Evolutionary conservation across 2,329 filamentous ascomycete genomes (phyloP), one percentile per base, ranked within the genome.

Genomic region (Colletotrichum sp.): DNA sequence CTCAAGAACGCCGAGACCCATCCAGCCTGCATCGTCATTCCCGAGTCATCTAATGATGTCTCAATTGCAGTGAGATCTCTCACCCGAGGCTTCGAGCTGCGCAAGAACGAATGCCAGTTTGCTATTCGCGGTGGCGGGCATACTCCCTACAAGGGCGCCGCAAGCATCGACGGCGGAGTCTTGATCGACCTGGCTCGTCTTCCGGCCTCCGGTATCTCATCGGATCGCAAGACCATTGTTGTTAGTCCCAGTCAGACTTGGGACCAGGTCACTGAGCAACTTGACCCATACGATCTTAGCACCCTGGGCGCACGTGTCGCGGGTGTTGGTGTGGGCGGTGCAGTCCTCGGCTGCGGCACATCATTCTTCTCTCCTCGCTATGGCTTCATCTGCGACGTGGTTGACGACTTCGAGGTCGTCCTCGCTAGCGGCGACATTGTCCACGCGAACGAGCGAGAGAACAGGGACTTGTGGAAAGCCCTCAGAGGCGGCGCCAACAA

Each of bases 401-500:
- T 68, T 4, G 65, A 71, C 9, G 36, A 57, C 1, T 77, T 71
- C 6, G 48, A 77, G 21, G 71, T 74, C 34, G 86, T 89, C 2
- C 83, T 88, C 2, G 84, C 85, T 2, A 78, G 81, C 69, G 87
- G 88, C 6, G 61, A 75, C 0, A 82, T 89, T n/a, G 79, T 87
- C 13, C 83, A 84, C n/a, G 86, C 84, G 7, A 86, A 83, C 39
- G 77, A 74, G 0, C 64, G 77, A 0, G 69, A 81, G 6, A 82
- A 88, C 66, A 26, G 78, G 0, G 87, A 89, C 71, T 81, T 89
- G 2, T 89, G 81, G 78, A 83, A 81, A 63, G 87, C 87, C 2
- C 81, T 89, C 6, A 85, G 86, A 64, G 88, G 87, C 14, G 88
- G 88, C 13, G 82, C 82, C 6, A 85, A 83, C 78, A 89, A 89